phyloP scores from a whole-genome alignment of 345 rosid species.

The Moringa oleifera region DNA sequence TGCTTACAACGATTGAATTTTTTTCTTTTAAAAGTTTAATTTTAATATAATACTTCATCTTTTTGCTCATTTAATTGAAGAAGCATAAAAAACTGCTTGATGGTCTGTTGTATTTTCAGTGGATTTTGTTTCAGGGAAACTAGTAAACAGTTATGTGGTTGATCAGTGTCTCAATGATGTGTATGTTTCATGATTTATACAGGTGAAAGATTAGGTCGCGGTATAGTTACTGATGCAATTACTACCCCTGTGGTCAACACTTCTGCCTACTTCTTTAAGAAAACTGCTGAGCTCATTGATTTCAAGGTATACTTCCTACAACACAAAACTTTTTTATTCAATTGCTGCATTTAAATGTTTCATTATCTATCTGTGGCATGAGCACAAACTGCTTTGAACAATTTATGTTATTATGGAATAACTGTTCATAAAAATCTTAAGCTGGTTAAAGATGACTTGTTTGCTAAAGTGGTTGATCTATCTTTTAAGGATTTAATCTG shows the following conservation, averaged over 20 bases:
- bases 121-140: no score
- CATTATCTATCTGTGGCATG: neutral
- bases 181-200: neutral
- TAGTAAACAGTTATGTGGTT: no score
- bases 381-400: neutral
- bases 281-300: slow-evolving; percentile 80
- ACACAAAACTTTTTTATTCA: no score
- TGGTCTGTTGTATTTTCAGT: neutral
- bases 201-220: slow-evolving; percentile 97
- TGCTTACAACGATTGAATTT: no score
- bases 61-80: neutral
- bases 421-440: no score
- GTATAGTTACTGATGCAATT: slow-evolving; percentile 93
- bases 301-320: slow-evolving; percentile 55
- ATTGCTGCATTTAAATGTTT: neutral
- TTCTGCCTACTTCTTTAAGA: slow-evolving; percentile 88
- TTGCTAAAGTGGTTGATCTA: no score
- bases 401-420: no score
- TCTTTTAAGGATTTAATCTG: no score
- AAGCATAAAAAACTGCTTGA: neutral
- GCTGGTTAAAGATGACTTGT: no score
- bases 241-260: slow-evolving; percentile 95
- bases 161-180: neutral
- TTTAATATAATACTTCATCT: neutral
- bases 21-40: no score